Base-by-base conservation (phyloP, 1,284 basidiomycete genomes). In the Volvariella surrecta region DNA sequence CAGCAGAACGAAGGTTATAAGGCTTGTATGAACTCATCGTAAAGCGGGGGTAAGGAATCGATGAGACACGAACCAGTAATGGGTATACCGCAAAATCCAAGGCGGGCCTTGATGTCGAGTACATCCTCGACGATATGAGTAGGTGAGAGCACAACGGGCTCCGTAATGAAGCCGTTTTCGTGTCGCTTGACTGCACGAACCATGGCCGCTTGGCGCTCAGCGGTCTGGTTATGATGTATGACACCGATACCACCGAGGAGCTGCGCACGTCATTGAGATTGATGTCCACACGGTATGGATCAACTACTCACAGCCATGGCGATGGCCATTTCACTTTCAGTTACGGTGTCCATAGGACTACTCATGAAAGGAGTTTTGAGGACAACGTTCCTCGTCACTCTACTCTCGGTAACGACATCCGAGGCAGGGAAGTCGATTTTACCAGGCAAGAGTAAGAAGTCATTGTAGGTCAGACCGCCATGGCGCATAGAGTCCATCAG, bases 341-440 rank as follows among this genome's bases (percentile, higher is more conserved):
- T 99, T 52, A 99, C 95, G 24, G 95, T 99, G 71, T 99, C 95
- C 95, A 99, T 99, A 34, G 96, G 95, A 47, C 91, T 95, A 62
- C 91, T 96, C 70, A 98, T 73, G 70, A 99, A 96, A 0, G 96
- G 95, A 0, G 94, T 94, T 70, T 93, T 97, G 57, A 99, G 76
- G 34, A 76, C 71, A 53, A 98, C 90, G 58, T 97, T 97, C 46
- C 87, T 82, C 38, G 95, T 97, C 44, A 99, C 83, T 44, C 74
- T 79, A 55, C 82, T 89, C 67, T 96, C 90, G 2, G 92, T 83
- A 51, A 78, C 63, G 55, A 96, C 94, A 42, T 82, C 78, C 8
- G 74, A 76, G 1, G 91, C 89, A 28, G 84, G 73, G 63, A 99
- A 99, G 70, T 94, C 82, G 57, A 99, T 97, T 67, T 89, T 93